phyloP scores from a whole-genome alignment of 805 yeast species.

The Kuraishia floccosa region DNA sequence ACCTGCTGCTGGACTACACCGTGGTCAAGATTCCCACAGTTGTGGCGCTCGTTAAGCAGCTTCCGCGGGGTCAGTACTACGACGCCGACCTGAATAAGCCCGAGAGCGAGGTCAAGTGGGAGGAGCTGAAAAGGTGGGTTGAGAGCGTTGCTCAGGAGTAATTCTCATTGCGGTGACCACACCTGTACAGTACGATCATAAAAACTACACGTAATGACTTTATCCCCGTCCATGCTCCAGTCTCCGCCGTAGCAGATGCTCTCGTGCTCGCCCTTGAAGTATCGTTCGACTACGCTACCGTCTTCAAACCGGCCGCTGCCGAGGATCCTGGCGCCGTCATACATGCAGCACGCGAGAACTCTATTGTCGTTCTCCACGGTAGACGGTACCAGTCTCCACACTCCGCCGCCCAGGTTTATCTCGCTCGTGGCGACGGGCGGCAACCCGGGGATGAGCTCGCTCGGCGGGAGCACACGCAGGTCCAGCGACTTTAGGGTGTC shows the following conservation, averaged over 20 bases:
- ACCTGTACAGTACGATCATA: conserved; percentile 75
- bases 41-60: conserved; percentile 55
- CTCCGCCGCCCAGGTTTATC: conserved; percentile 74
- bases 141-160: conserved; percentile 25
- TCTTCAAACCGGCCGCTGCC: conserved; percentile 18
- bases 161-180: conserved; percentile 33
- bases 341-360: conserved; percentile 84
- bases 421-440: conserved; percentile 31
- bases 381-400: conserved; percentile 79
- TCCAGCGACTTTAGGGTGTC: conserved; percentile 66
- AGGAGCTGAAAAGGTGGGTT: conserved; percentile 28
- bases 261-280: conserved; percentile 60
- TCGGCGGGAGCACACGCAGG: conserved; percentile 38
- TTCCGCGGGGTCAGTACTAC: conserved; percentile 33
- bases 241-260: conserved; percentile 97
- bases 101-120: conserved; percentile 28
- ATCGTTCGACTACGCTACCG: conserved; percentile 21
- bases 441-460: conserved; percentile 30
- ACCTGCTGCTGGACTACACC: conserved; percentile 40
- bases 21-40: conserved; percentile 48
- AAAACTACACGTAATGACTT: conserved; percentile 77
- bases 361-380: conserved; percentile 27
- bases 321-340: conserved; percentile 76
- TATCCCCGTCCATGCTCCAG: conserved; percentile 44
- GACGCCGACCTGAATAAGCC: conserved; percentile 16